Evolutionary conservation across 2,329 filamentous ascomycete genomes (phyloP).

Genomic region (Botrytis aclada): DNA sequence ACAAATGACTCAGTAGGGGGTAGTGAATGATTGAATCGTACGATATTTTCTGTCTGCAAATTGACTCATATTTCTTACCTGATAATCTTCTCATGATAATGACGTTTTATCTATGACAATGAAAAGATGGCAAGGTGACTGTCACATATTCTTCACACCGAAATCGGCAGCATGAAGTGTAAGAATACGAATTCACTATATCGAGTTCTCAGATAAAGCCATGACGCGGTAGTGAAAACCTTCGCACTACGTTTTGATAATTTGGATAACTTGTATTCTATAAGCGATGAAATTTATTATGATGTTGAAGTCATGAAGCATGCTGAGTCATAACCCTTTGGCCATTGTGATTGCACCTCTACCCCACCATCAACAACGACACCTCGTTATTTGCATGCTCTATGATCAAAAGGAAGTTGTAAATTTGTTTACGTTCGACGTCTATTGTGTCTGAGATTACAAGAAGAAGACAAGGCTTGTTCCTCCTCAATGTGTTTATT

Average conservation of each 20-base stretch:
- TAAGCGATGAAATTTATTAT: background rate
- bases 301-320: background rate
- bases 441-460: background rate
- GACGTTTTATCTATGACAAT: background rate
- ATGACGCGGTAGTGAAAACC: fast-evolving
- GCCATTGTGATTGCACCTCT: background rate
- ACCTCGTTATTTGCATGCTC: background rate
- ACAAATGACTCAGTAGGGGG: no score
- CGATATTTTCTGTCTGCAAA: background rate
- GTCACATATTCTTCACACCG: background rate
- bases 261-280: background rate
- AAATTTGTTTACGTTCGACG: background rate
- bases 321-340: background rate
- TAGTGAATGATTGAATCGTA: background rate
- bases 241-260: no score
- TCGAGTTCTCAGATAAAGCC: fast-evolving
- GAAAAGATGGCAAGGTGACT: background rate
- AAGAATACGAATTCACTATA: background rate
- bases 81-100: background rate
- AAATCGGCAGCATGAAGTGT: background rate
- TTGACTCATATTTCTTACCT: background rate
- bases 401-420: background rate
- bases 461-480: background rate
- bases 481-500: background rate
- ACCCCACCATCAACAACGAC: background rate